Conservation (phyloP, 2,329 filamentous ascomycete genomes). For the Alternaria brassicicola region DNA sequence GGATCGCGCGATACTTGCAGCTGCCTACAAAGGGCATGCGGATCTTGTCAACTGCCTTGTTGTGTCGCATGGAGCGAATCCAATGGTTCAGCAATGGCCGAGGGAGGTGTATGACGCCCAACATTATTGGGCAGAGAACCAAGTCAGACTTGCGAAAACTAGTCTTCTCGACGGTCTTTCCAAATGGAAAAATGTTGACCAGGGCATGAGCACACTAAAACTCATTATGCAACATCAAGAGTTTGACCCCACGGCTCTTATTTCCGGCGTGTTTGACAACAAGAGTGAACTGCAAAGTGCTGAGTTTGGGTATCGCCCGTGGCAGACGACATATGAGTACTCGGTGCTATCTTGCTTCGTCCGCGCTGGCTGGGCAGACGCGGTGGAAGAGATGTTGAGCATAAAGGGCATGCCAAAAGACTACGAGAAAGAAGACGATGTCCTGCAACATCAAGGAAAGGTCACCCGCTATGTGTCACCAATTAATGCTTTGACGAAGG, state of each 20-base stretch:
- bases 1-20: slow-evolving; percentile 21
- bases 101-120: slow-evolving; percentile 24
- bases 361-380: slow-evolving; percentile 27
- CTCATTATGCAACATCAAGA: slow-evolving; percentile 22
- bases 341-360: slow-evolving; percentile 23
- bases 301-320: slow-evolving; percentile 20
- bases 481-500: slow-evolving; percentile 24
- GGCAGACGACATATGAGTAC: slow-evolving; percentile 27
- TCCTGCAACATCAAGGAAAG: slow-evolving; percentile 25
- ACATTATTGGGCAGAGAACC: slow-evolving; percentile 24
- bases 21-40: slow-evolving; percentile 24
- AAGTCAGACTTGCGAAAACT: slow-evolving; percentile 22
- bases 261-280: slow-evolving; percentile 26
- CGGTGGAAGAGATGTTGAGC: slow-evolving; percentile 24
- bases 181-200: slow-evolving; percentile 22
- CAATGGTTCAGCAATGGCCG: slow-evolving; percentile 28
- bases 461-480: slow-evolving; percentile 22
- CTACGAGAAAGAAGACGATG: slow-evolving; percentile 26
- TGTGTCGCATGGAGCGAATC: slow-evolving; percentile 22
- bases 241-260: slow-evolving; percentile 19
- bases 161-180: slow-evolving; percentile 27
- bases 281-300: slow-evolving; percentile 23
- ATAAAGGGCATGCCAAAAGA: slow-evolving; percentile 15
- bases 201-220: slow-evolving; percentile 20
- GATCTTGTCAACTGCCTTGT: slow-evolving; percentile 23